Evolutionary conservation across 495 filamentous ascomycete species (phyloP).

Genomic region (Letharia columbiana): DNA sequence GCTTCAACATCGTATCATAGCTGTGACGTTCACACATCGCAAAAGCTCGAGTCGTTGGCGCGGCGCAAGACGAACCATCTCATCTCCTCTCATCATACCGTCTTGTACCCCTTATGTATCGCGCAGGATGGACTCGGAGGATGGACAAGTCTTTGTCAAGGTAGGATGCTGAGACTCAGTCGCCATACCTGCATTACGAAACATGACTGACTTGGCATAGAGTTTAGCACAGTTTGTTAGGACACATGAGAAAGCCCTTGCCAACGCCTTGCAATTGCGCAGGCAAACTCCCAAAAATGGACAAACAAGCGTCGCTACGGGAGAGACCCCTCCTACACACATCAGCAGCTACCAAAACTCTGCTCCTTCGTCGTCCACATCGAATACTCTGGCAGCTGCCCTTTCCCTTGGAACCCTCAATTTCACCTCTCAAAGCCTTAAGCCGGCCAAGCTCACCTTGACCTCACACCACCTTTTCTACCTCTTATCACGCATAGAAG

Average conservation of each 20-base stretch:
- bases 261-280: constrained; percentile 83
- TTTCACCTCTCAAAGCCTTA: constrained; percentile 75
- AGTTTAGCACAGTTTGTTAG: constrained; percentile 92
- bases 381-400: constrained; percentile 66
- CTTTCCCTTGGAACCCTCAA: constrained; percentile 75
- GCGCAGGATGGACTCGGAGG: constrained; percentile 65
- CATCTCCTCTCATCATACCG: not conserved
- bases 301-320: constrained; percentile 45
- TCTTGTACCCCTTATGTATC: constrained; percentile 15
- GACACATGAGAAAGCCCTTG: constrained; percentile 92
- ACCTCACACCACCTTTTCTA: constrained; percentile 99
- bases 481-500: constrained; percentile 87
- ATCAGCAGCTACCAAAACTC: constrained; percentile 41
- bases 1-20: not conserved
- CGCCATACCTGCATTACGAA: constrained; percentile 15
- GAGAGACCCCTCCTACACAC: constrained; percentile 35
- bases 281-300: constrained; percentile 61
- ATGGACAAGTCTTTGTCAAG: constrained; percentile 85
- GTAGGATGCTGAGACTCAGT: constrained; percentile 36
- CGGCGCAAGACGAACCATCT: not conserved
- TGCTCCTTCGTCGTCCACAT: constrained; percentile 46
- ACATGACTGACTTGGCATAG: constrained; percentile 36
- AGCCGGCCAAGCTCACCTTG: constrained; percentile 82
- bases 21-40: not conserved
- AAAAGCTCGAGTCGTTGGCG: constrained; percentile 11